Evolutionary conservation across 352 stramenopile genomes (phyloP).

Genomic region (Pythium rhizo-oryzae): DNA sequence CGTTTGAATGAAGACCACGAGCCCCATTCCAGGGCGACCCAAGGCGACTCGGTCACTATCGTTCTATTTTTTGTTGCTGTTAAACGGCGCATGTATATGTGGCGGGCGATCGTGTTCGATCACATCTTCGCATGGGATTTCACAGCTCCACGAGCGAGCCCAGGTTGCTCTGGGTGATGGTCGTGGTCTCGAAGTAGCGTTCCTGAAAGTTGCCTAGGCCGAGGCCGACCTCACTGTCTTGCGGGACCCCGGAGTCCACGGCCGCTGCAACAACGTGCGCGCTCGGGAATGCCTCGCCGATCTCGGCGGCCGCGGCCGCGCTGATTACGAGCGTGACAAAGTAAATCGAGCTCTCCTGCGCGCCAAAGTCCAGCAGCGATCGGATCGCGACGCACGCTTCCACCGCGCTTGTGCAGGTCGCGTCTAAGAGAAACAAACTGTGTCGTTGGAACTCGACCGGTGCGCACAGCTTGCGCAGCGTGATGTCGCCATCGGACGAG

Average conservation of each 20-base stretch:
- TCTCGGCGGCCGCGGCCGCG: constrained; percentile 21
- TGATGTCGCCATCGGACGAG: not conserved
- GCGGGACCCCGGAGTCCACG: constrained; percentile 38
- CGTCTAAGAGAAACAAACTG: constrained; percentile 35
- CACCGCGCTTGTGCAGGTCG: constrained; percentile 25
- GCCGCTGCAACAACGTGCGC: constrained; percentile 33
- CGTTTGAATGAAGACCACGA: no score
- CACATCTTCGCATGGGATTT: not conserved
- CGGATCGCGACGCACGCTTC: constrained; percentile 32
- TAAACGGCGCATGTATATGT: no score
- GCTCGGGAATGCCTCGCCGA: constrained; percentile 26
- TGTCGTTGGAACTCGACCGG: constrained; percentile 20
- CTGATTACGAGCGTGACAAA: constrained; percentile 40
- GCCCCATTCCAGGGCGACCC: no score
- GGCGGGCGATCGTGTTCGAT: no score
- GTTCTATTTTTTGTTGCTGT: no score
- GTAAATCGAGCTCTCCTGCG: constrained; percentile 26
- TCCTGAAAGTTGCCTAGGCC: constrained; percentile 44
- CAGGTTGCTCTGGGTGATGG: constrained; percentile 16
- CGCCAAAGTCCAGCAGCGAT: constrained; percentile 39
- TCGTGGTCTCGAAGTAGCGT: constrained; percentile 35
- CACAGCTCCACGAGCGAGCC: constrained; percentile 16
- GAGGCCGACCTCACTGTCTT: constrained; percentile 20
- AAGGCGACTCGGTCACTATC: no score
- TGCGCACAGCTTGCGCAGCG: constrained; percentile 27